phyloP scores from a whole-genome alignment of 345 rosid genomes.

The Pugionium dolabratum region DNA sequence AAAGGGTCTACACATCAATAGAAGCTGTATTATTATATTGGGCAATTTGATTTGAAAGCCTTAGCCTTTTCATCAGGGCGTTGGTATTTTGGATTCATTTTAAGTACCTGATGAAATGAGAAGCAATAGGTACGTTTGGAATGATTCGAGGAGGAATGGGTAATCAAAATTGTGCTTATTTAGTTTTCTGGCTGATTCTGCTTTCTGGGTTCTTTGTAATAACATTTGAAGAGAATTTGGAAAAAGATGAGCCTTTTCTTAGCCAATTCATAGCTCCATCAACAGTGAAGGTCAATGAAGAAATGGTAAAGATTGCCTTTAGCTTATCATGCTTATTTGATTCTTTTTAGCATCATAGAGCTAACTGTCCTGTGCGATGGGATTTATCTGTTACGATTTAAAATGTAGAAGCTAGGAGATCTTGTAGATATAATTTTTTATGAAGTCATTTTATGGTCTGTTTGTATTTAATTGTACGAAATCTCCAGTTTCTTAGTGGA shows the following conservation, averaged over 20 bases:
- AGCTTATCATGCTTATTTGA: slow-evolving; percentile 13
- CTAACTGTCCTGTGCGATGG: neutral
- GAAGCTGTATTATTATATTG: neutral
- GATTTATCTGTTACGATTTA: slow-evolving; percentile 7
- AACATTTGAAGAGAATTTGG: slow-evolving; percentile 44
- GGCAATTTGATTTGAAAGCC: neutral
- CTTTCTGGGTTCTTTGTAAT: slow-evolving; percentile 44
- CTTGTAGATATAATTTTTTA: neutral
- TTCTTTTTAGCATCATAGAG: neutral
- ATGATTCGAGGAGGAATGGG: slow-evolving; percentile 43
- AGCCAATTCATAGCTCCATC: slow-evolving; percentile 50
- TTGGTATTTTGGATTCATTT: neutral
- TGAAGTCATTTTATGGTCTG: neutral
- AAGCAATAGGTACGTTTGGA: slow-evolving; percentile 36
- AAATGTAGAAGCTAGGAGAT: slow-evolving; percentile 21
- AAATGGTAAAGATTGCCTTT: slow-evolving; percentile 49
- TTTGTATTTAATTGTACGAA: neutral
- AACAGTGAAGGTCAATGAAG: slow-evolving; percentile 51
- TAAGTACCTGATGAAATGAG: slow-evolving; percentile 45
- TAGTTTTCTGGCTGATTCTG: slow-evolving; percentile 42
- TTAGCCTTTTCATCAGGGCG: neutral
- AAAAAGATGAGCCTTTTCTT: slow-evolving; percentile 47
- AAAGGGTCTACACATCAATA: slow-evolving; percentile 11
- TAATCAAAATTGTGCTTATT: slow-evolving; percentile 28
- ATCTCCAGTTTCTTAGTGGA: neutral